Evolutionary conservation across 75 land plant species (phyloP), one percentile per base, ranked within the genome.

Genomic region (Sequoia sempervirens): DNA sequence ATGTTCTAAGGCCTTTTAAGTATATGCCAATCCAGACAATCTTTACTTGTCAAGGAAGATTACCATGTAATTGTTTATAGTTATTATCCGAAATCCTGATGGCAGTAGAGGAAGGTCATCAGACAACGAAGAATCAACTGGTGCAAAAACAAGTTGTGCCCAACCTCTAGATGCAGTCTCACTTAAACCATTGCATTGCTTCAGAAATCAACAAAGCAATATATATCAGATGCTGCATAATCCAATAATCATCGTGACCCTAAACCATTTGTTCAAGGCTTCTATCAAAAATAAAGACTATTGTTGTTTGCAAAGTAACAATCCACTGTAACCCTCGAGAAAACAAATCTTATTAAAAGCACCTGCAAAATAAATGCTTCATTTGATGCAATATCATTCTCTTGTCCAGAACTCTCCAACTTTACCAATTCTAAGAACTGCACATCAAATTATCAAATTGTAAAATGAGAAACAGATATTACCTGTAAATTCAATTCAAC

Each of bases 121-220:
- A 74, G 91, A 88, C 1, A 90, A 85, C 32, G 91, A 83, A 28
- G 83, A 87, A 86, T 87, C 91, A 54, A 90, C 90, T n/a, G 91
- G 90, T 18, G 91, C 91, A 86, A 90, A 90, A n/a, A 90, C 91
- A 80, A 88, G 87, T 72, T 90, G 91, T 11, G 91, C 91, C 84
- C 88, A 90, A 34, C 87, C 90, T 30, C 91, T 90, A 23, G 84
- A 69, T 56, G 91, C 70, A 74, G 68, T 83, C 80, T 88, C 91
- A 58, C 84, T 85, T 45, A 85, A 38, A 13, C 91, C 91, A 75
- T 85, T 88, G 76, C 91, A 90, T 20, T 86, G 82, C 91, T 90
- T 90, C 64, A 56, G 18, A 82, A 81, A 88, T 81, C 15, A 40
- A 47, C n/a, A 40, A 83, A 46, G 11, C 15, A 36, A 83, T 26